Conservation (phyloP, 2,329 filamentous ascomycete species). For the Talaromyces sp. region DNA sequence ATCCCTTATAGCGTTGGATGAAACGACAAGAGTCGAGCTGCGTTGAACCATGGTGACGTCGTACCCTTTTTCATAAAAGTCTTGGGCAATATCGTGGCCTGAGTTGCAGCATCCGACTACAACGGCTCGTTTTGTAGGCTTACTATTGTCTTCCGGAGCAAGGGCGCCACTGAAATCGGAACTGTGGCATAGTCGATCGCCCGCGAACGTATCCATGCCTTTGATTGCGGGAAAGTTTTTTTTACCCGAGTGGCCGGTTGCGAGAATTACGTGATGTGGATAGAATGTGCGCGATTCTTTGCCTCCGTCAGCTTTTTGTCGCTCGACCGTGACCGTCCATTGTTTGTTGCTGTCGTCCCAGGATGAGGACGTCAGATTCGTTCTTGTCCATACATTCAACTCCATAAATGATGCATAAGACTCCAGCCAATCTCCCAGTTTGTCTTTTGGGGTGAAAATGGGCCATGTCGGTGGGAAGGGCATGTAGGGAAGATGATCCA, state of each 20-base stretch:
- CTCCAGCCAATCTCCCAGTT: constrained; percentile 66
- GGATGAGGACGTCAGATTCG: constrained; percentile 46
- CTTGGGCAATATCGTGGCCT: constrained; percentile 65
- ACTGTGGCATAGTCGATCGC: constrained; percentile 59
- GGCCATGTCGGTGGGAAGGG: constrained; percentile 64
- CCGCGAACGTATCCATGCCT: constrained; percentile 54
- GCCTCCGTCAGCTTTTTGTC: constrained; percentile 37
- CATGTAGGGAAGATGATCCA: constrained; percentile 58
- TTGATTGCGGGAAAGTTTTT: constrained; percentile 52
- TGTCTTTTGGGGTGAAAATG: constrained; percentile 68
- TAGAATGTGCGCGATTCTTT: constrained; percentile 53
- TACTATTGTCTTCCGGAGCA: constrained; percentile 30
- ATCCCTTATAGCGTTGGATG: constrained; percentile 51
- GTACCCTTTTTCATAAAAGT: constrained; percentile 64
- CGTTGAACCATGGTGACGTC: constrained; percentile 68
- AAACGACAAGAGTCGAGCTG: constrained; percentile 61
- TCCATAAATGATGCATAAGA: constrained; percentile 62
- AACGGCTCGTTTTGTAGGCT: constrained; percentile 54
- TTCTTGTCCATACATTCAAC: constrained; percentile 62
- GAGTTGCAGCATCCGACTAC: constrained; percentile 68
- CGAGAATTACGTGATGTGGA: constrained; percentile 62
- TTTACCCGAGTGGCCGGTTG: constrained; percentile 66
- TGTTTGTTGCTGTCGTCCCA: constrained; percentile 50
- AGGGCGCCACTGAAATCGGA: constrained; percentile 56
- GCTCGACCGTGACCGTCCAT: constrained; percentile 56